Base-by-base conservation (phyloP, 163 green algal genomes). In the Volvox carteri region DNA sequence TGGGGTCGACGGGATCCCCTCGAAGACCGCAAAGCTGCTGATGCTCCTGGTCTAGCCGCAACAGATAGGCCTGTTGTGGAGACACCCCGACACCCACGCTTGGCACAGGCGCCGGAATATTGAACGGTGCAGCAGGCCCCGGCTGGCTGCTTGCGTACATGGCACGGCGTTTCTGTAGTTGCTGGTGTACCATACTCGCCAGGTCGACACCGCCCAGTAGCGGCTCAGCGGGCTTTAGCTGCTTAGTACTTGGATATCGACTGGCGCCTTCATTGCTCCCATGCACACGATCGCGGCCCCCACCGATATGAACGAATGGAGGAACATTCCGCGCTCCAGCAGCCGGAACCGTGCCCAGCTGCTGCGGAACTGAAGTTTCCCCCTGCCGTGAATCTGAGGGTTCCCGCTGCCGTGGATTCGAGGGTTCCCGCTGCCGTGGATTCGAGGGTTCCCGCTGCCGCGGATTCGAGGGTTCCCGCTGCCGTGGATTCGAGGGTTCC, bases 161-260 rank as follows among this genome's bases (percentile, higher is more conserved):
- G 7, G 54, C 54, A 65, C 73, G 75, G 8, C 75, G 48, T 14
- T 84, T 46, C 50, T 50, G 48, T 30, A 65, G 75, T 48, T 68
- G 48, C 75, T n/a, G n/a, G n/a, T 70, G 75, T 21, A 84, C 25
- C 75, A 84, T 46, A 18, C 4, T 52, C 48, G 75, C 54, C 12
- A 84, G n/a, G 9, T 84, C 75, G 33, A 35, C 30, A 5, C 44
- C n/a, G 44, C 42, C 44, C 1, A 42, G 73, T 28, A 80, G 1
- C 39, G 28, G 42, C 5, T 42, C 30, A 46, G 30, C 12, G 65
- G 65, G 33, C 7, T 46, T 44, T 33, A 46, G 65, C 33, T 75
- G 33, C 1, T 46, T 44, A 7, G 33, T 33, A 28, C 18, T 35
- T 41, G 70, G 39, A 78, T 33, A 56, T 33, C 21, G 41, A 21